phyloP scores from a whole-genome alignment of 2,329 filamentous ascomycete species.

The Neoscytalidium dimidiatum region DNA sequence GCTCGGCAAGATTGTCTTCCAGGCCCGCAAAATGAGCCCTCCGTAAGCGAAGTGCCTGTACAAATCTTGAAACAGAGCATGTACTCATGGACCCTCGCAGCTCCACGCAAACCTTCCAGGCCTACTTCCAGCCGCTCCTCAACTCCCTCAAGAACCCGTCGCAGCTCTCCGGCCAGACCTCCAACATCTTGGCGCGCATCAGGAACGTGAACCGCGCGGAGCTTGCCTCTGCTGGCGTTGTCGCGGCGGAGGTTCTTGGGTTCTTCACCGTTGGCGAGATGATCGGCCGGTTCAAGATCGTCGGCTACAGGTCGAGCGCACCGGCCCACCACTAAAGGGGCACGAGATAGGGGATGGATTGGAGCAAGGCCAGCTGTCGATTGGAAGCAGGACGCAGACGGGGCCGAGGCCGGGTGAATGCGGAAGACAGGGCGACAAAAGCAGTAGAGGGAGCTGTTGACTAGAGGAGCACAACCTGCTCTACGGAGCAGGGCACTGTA shows the following conservation, averaged over 20 bases:
- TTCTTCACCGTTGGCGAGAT: conserved; percentile 99
- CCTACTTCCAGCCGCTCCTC: conserved; percentile 76
- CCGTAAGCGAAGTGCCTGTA: conserved; percentile 70
- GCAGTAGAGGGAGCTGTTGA: conserved; percentile 15
- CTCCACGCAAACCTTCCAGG: conserved; percentile 78
- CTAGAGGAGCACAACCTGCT: conserved; percentile 21
- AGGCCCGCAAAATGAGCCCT: conserved; percentile 86
- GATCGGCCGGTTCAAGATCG: conserved; percentile 89
- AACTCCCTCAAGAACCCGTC: conserved; percentile 71
- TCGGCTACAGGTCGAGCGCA: conserved; percentile 69
- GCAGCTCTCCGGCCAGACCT: conserved; percentile 52
- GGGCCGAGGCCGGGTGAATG: conserved; percentile 8
- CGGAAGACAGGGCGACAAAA: conserved; percentile 14
- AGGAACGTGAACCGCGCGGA: conserved; percentile 73
- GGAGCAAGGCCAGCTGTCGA: background rate
- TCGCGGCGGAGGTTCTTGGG: conserved; percentile 83
- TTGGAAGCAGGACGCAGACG: conserved; percentile 12
- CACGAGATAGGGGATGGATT: background rate
- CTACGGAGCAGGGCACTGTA: conserved; percentile 32
- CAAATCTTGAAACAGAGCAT: background rate
- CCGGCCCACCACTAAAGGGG: conserved; percentile 33
- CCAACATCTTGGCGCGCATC: conserved; percentile 57
- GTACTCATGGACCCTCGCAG: conserved; percentile 48
- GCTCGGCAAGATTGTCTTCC: conserved; percentile 83
- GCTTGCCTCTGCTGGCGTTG: conserved; percentile 71